phyloP scores from a whole-genome alignment of 2,329 filamentous ascomycete species.

The Hymenoscyphus occultus region DNA sequence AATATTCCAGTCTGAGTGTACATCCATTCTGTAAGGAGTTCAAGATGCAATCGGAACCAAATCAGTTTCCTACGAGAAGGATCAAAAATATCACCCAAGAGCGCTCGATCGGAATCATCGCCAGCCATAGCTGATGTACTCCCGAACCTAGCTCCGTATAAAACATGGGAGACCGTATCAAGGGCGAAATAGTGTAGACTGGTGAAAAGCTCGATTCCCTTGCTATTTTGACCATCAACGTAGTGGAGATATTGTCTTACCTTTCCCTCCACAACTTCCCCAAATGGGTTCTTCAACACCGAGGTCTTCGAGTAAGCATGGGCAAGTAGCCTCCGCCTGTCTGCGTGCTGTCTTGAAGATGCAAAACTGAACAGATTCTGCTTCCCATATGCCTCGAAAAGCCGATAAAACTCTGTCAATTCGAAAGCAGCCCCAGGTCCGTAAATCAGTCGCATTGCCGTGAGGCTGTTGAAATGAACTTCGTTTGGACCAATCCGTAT shows the following conservation, averaged over 20 bases:
- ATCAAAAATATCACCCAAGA: conserved; percentile 38
- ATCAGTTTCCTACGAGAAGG: too few relatives aligned
- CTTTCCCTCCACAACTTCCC: conserved; percentile 40
- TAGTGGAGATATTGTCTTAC: conserved; percentile 27
- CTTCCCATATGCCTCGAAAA: conserved; percentile 40
- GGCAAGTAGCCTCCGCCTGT: conserved; percentile 51
- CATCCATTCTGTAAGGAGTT: too few relatives aligned
- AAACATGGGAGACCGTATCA: conserved; percentile 50
- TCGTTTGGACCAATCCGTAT: conserved; percentile 36
- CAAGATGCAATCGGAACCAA: too few relatives aligned
- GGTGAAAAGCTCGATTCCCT: conserved; percentile 7
- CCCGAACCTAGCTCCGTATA: conserved; percentile 45
- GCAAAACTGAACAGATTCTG: too few relatives aligned
- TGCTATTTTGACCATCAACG: too few relatives aligned
- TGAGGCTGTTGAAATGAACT: conserved; percentile 37
- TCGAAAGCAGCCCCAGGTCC: conserved; percentile 50
- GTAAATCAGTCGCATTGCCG: conserved; percentile 52
- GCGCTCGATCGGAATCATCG: conserved; percentile 36
- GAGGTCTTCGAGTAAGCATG: conserved; percentile 52
- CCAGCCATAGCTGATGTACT: conserved; percentile 45
- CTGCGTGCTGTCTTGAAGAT: conserved; percentile 37
- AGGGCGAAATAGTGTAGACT: conserved; percentile 52
- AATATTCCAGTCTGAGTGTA: too few relatives aligned
- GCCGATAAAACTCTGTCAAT: conserved; percentile 45
- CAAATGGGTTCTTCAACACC: conserved; percentile 38